Evolutionary conservation across 2,329 filamentous ascomycete genomes (phyloP), one percentile per base, ranked within the genome.

Genomic region (Aspergillus novoparasiticus): DNA sequence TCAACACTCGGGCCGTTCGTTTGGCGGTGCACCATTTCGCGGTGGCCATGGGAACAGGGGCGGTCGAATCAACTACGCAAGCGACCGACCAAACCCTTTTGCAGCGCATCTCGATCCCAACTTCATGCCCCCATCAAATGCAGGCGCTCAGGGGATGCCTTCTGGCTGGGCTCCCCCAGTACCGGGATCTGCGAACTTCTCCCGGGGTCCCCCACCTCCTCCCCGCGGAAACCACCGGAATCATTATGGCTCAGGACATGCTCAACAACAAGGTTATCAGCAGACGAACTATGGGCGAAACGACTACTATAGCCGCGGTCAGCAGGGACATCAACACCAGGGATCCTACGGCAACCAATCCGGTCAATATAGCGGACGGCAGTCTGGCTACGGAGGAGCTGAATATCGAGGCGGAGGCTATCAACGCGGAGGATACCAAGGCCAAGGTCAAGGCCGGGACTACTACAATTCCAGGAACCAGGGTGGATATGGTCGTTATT

Each of bases 1-100:
- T 39, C 82, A 86, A 60, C 85, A 86, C 64, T 83, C 85, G 26
- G 89, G 92, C n/a, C 86, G 92, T 59, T 86, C 85, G 55, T 88
- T 88, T 71, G 90, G 91, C 14, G 91, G 91, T 41, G 90, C 84
- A 6, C 88, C 88, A 21, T 81, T 91, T 53, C 76, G 79, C 63
- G 81, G 80, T 64, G 76, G 79, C 63, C 80, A 80, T 64, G 76
- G 80, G 59, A 76, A 84, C 62, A 73, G 77, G 63, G 79, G 83
- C 59, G 80, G 84, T 36, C 81, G 80, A 21, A 85, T 87, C 73
- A 87, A 86, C 66, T 89, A 88, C 73, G 80, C 79, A 41, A 73
- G 63, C 55, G 72, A 77, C 57, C 73, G 79, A 61, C 75, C 78
- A 26, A 83, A 82, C 64, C 81, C 80, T 16, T 82, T 82, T 59